These are phyloP conservation scores for Auricularia sp. DNA, from an alignment of 768 basidiomycete genomes.

Conservation along the genomic window DNA sequence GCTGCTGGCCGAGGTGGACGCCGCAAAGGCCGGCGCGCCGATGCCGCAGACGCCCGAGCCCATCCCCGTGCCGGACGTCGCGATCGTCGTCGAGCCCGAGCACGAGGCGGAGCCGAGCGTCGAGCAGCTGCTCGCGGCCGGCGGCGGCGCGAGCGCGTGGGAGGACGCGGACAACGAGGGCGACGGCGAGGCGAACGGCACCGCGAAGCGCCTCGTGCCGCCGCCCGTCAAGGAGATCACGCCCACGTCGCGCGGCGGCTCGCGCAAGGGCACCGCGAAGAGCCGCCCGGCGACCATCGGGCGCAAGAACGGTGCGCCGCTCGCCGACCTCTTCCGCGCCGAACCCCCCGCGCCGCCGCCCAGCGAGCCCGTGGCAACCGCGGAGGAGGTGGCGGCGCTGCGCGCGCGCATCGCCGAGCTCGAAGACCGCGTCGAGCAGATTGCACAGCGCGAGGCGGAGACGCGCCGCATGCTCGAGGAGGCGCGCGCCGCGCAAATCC, in stretches of 20 bases:
- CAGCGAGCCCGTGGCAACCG: slow-evolving; percentile 15
- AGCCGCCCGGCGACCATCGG: not conserved
- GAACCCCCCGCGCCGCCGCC: slow-evolving; percentile 7
- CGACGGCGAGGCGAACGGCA: slow-evolving; percentile 18
- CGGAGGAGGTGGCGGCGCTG: slow-evolving; percentile 19
- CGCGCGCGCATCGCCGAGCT: slow-evolving; percentile 19
- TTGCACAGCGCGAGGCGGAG: slow-evolving; percentile 16
- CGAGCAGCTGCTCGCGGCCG: not conserved
- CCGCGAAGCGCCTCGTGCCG: slow-evolving; percentile 20
- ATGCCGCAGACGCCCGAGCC: slow-evolving; percentile 17
- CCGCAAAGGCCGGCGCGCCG: not conserved
- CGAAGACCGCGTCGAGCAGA: slow-evolving; percentile 19
- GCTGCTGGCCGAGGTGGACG: not conserved
- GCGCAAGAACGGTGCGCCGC: not conserved
- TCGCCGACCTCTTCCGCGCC: slow-evolving; percentile 2
- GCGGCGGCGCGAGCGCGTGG: slow-evolving; percentile 28
- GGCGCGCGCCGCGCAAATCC: not conserved
- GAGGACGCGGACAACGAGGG: slow-evolving; percentile 22
- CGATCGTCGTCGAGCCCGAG: slow-evolving; percentile 2
- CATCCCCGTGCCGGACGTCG: slow-evolving; percentile 17
- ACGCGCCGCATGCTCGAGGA: not conserved
- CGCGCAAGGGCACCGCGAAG: slow-evolving; percentile 4
- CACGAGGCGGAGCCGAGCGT: not conserved
- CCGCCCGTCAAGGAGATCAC: not conserved
- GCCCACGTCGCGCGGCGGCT: not conserved